Evolutionary conservation across 805 yeast species (phyloP), one percentile per base, ranked within the genome.

Genomic region (Metschnikowia lunata): DNA sequence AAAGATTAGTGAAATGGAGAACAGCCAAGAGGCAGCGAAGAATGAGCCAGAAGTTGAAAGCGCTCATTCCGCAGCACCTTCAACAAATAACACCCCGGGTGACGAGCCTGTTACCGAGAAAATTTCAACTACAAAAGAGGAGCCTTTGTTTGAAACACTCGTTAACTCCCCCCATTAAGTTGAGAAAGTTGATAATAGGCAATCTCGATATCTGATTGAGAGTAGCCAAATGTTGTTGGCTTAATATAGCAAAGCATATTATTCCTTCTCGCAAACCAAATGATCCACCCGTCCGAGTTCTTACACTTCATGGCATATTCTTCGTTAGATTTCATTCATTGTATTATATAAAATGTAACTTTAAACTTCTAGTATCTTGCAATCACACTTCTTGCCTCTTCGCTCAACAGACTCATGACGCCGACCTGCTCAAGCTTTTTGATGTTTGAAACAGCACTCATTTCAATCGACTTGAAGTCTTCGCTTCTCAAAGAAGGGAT

Each of bases 401-500:
- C 44, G 37, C 60, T 56, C 43, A 69, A 54, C 50, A 61, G 66
- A 35, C 49, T 47, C 43, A 67, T 57, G 8, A 60, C 55, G 6
- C 56, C 58, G n/a, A 48, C 43, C 5, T 43, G 37, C 27, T 57
- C 60, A n/a, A 69, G 58, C 42, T 53, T 55, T 33, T 58, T 61
- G 36, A 70, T 50, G 43, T 58, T 62, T 2, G 56, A 35, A 6
- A 61, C 39, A 4, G 65, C 64, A 5, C 59, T 56, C 15, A 46
- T 38, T 43, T 60, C 63, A 33, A 70, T 66, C 7, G 61, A 47
- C 14, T 49, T 55, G 32, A 51, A 52, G 39, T 69, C 71, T 33
- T 64, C 61, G 48, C 66, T 68, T 42, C 57, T 60, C 10, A 88
- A 64, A 23, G 71, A 69, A 1, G 80, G 76, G 28, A 80, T 60